Evolutionary conservation across 2,329 filamentous ascomycete genomes (phyloP).

Genomic region (Paraphoma sp.): DNA sequence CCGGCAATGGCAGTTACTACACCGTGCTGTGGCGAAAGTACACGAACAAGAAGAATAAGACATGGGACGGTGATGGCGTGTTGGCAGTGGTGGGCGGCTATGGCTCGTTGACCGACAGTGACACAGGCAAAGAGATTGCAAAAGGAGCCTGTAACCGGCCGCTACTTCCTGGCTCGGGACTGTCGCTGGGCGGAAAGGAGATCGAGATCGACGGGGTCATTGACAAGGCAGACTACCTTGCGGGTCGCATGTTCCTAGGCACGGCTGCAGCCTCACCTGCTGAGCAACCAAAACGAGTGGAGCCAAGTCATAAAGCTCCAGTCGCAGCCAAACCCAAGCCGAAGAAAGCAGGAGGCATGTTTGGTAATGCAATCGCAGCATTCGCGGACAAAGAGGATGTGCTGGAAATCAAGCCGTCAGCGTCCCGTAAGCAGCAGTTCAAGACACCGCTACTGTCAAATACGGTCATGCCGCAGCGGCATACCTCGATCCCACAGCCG

Average conservation of each 20-base stretch:
- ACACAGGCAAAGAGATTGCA: conserved; percentile 68
- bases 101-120: conserved; percentile 66
- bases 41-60: conserved; percentile 77
- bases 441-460: conserved; percentile 67
- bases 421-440: conserved; percentile 59
- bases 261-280: conserved; percentile 24
- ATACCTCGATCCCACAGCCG: conserved; percentile 60
- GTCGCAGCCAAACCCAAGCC: conserved; percentile 13
- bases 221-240: conserved; percentile 64
- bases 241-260: conserved; percentile 55
- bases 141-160: conserved; percentile 62
- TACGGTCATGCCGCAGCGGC: conserved; percentile 57
- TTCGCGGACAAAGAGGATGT: conserved; percentile 44
- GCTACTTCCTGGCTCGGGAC: conserved; percentile 64
- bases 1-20: conserved; percentile 48
- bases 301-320: conserved; percentile 23
- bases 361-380: conserved; percentile 1
- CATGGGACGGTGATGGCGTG: conserved; percentile 77
- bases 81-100: conserved; percentile 64
- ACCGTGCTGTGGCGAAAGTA: conserved; percentile 66
- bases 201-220: conserved; percentile 71
- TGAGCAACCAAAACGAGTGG: conserved; percentile 19
- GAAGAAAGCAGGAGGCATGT: conserved; percentile 24
- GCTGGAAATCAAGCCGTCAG: conserved; percentile 44
- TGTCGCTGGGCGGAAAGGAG: conserved; percentile 71